Evolutionary conservation across 192 early-diverging fungal species (phyloP).

Genomic region (Phlyctochytrium planicorne): DNA sequence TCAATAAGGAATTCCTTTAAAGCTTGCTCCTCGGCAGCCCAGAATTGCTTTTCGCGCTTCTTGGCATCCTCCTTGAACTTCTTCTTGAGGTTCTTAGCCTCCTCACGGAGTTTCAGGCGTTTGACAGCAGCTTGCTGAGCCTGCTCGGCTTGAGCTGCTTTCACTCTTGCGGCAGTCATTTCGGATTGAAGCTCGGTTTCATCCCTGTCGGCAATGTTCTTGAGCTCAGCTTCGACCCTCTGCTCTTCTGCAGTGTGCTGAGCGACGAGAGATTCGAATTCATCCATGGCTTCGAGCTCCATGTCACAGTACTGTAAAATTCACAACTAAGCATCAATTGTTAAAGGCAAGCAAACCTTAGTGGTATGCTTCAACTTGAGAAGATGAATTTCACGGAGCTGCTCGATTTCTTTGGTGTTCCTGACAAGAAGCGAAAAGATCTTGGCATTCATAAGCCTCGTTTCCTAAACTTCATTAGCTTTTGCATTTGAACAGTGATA

Average conservation of each 20-base stretch:
- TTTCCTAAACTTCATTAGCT: conserved; percentile 12
- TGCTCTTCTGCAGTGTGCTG: conserved; percentile 26
- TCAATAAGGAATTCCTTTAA: conserved; percentile 13
- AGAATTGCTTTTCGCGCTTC: conserved; percentile 22
- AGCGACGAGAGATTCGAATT: conserved; percentile 28
- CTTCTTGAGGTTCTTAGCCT: conserved; percentile 12
- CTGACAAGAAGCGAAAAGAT: conserved; percentile 18
- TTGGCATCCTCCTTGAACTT: conserved; percentile 17
- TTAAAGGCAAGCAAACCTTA: conserved; percentile 4
- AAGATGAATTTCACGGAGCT: conserved; percentile 28
- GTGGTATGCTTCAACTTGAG: conserved; percentile 25
- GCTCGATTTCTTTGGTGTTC: conserved; percentile 31
- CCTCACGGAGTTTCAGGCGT: conserved; percentile 11
- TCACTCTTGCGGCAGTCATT: conserved; percentile 15
- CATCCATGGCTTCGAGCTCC: conserved; percentile 26
- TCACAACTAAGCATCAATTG: background rate
- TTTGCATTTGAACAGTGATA: background rate
- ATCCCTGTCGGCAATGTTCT: conserved; percentile 19
- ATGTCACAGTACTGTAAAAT: conserved; percentile 20
- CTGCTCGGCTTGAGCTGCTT: conserved; percentile 11
- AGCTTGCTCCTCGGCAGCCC: conserved; percentile 14
- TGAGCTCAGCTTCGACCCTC: conserved; percentile 22
- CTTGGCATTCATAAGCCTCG: conserved; percentile 17
- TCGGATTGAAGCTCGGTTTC: conserved; percentile 21
- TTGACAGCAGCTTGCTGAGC: conserved; percentile 12